A percentile compares a stretch with the other conserved stretches of the same genome.
These are phyloP conservation scores for Garcia nutans DNA, from an alignment of 345 rosid species.

Conservation along the genomic window DNA sequence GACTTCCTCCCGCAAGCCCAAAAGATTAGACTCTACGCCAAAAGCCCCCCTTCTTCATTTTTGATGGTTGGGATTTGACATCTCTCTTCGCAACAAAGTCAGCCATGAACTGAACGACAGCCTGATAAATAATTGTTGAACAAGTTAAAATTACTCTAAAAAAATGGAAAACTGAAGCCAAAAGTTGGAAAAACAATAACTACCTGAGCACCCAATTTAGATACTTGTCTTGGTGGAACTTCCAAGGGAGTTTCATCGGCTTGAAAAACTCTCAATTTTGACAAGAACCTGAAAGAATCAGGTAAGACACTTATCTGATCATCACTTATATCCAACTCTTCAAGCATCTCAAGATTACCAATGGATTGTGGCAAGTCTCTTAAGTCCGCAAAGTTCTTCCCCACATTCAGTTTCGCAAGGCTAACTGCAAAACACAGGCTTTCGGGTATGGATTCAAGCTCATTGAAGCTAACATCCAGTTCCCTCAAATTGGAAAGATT, in stretches of 20 bases:
- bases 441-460: constrained; percentile 55
- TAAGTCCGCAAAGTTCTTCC: constrained; percentile 63
- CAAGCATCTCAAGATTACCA: constrained; percentile 69
- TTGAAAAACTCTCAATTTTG: constrained; percentile 44
- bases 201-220: constrained; percentile 62
- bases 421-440: constrained; percentile 46
- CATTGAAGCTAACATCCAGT: constrained; percentile 71
- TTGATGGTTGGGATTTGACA: constrained; percentile 21
- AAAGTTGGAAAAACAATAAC: constrained; percentile 1
- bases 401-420: constrained; percentile 56
- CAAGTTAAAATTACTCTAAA: background rate
- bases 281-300: constrained; percentile 50
- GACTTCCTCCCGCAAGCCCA: constrained; percentile 20
- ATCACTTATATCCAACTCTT: constrained; percentile 68
- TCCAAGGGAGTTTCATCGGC: constrained; percentile 64
- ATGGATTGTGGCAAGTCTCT: constrained; percentile 57
- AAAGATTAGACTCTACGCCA: constrained; percentile 31
- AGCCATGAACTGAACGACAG: constrained; percentile 52
- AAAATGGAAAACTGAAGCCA: background rate
- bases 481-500: constrained; percentile 53
- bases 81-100: constrained; percentile 36
- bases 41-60: constrained; percentile 33
- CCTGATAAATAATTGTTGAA: constrained; percentile 34
- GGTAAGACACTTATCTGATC: constrained; percentile 57
- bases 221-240: constrained; percentile 55